Evolutionary conservation across 768 basidiomycete species (phyloP).

Genomic region (Phylloporus arenicola): DNA sequence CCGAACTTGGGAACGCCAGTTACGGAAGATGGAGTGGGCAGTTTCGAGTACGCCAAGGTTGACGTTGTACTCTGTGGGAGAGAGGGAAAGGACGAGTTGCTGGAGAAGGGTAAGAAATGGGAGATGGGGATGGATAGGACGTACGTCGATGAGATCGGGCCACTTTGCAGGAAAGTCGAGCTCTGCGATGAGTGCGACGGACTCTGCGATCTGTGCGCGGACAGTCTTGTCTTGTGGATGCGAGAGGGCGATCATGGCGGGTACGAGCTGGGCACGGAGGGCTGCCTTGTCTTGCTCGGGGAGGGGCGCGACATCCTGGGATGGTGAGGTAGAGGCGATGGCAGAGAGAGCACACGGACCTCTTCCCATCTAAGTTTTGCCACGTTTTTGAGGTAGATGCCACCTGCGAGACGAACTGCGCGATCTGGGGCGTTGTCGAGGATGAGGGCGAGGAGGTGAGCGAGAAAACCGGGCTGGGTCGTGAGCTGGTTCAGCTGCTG

Average conservation of each 20-base stretch:
- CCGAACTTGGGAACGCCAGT: conserved; percentile 88
- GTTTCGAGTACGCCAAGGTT: conserved; percentile 91
- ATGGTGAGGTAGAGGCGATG: background rate
- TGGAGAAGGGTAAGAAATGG: conserved; percentile 30
- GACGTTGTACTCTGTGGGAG: conserved; percentile 70
- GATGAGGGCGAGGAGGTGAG: conserved; percentile 72
- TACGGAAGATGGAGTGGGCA: conserved; percentile 91
- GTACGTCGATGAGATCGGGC: conserved; percentile 85
- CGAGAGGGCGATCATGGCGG: conserved; percentile 86
- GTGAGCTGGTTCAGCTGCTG: conserved; percentile 64
- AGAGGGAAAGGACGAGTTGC: conserved; percentile 88
- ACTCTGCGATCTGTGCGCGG: conserved; percentile 86
- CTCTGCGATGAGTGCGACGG: conserved; percentile 86
- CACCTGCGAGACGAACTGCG: conserved; percentile 73
- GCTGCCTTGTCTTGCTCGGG: conserved; percentile 64
- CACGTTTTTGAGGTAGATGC: conserved; percentile 90
- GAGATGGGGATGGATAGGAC: conserved; percentile 28
- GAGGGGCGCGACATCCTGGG: conserved; percentile 68
- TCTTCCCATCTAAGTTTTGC: conserved; percentile 87
- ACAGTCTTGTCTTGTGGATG: conserved; percentile 64
- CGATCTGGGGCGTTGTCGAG: conserved; percentile 61
- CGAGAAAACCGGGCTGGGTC: conserved; percentile 70
- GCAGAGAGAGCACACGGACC: conserved; percentile 39
- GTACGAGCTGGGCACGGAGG: conserved; percentile 74
- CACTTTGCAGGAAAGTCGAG: conserved; percentile 88